phyloP scores from a whole-genome alignment of 2,329 filamentous ascomycete species.

The Aspergillaceae sp. region DNA sequence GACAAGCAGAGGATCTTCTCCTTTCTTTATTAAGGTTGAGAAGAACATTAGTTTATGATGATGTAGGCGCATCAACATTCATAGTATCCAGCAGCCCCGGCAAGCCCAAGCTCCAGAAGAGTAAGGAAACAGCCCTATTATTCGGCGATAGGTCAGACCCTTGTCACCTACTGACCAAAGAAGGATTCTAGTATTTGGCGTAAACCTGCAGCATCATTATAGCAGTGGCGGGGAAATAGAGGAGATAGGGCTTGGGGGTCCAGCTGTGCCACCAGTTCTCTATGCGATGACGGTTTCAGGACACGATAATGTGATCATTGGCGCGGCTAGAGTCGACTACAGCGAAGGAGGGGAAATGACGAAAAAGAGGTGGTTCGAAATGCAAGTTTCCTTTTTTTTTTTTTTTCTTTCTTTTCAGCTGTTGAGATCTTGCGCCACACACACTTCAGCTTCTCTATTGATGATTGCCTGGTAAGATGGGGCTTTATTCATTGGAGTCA shows the following conservation, averaged over 20 bases:
- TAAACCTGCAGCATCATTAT: neutral
- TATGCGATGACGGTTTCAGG: neutral
- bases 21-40: neutral
- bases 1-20: neutral
- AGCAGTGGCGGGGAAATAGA: neutral
- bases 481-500: no score
- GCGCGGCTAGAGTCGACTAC: neutral
- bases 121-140: no score
- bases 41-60: no score
- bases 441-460: neutral
- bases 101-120: no score
- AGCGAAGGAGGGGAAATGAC: neutral
- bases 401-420: slow-evolving; percentile 10
- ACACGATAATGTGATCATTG: neutral
- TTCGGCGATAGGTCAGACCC: no score
- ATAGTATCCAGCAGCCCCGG: no score
- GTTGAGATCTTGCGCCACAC: slow-evolving; percentile 14
- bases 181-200: neutral
- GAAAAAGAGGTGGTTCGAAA: slow-evolving; percentile 1
- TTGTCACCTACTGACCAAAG: no score
- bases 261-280: neutral
- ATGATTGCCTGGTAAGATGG: neutral
- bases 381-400: slow-evolving; percentile 2
- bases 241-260: neutral
- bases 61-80: no score